Conservation (phyloP, 2,329 filamentous ascomycete genomes). For the Monilinia polystroma region DNA sequence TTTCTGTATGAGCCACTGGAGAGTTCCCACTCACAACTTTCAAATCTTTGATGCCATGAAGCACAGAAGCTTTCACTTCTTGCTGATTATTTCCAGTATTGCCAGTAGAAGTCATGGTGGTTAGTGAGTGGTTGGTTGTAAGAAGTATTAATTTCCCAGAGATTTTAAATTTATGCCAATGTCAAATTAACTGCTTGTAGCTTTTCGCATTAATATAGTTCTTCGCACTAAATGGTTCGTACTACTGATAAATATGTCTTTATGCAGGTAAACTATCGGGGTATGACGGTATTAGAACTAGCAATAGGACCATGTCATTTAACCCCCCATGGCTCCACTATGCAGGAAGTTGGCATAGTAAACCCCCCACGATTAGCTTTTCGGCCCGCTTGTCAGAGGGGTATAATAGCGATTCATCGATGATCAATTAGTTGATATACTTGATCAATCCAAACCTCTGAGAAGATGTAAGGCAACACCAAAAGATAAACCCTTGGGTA, state of each 20-base stretch:
- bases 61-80: slow-evolving; percentile 37
- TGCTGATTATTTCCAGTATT: slow-evolving; percentile 22
- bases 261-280: not conserved
- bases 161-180: not conserved
- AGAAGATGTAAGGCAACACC: slow-evolving; percentile 10
- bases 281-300: not conserved
- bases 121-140: not conserved
- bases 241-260: not conserved
- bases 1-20: not conserved
- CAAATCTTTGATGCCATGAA: slow-evolving; percentile 40
- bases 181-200: not conserved
- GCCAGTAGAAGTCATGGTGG: slow-evolving; percentile 12
- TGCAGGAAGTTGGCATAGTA: not conserved
- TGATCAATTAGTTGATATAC: slow-evolving; percentile 3
- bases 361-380: not conserved
- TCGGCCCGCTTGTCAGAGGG: slow-evolving; percentile 5
- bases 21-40: slow-evolving; percentile 34
- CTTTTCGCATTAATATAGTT: not conserved
- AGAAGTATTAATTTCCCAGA: not conserved
- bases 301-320: not conserved
- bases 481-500: not conserved
- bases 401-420: not conserved
- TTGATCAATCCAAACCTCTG: not conserved
- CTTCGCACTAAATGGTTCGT: not conserved
- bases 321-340: not conserved